A percentile compares a stretch with the other conserved stretches of the same genome.
phyloP scores from a whole-genome alignment of 768 basidiomycete genomes.

The Dioszegia aurantiaca region DNA sequence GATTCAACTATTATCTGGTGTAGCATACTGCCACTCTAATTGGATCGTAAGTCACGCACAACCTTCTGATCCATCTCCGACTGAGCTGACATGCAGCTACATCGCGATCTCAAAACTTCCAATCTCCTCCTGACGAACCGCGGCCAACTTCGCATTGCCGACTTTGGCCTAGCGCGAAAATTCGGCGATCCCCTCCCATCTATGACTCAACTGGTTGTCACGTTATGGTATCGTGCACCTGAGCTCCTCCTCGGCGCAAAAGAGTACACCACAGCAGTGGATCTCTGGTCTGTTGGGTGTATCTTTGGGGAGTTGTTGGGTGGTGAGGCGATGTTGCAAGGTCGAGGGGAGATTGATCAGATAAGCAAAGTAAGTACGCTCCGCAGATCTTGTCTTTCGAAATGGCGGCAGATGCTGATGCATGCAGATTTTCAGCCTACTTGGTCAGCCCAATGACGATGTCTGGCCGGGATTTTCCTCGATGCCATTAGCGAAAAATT shows the following conservation, averaged over 20 bases:
- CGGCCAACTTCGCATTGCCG: slow-evolving; percentile 96
- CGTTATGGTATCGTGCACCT: slow-evolving; percentile 82
- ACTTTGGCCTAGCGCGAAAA: slow-evolving; percentile 91
- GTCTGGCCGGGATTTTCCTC: slow-evolving; percentile 81
- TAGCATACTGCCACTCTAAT: slow-evolving; percentile 87
- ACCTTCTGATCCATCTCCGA: not conserved
- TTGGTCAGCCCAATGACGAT: slow-evolving; percentile 83
- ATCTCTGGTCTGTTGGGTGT: slow-evolving; percentile 99
- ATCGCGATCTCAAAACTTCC: slow-evolving; percentile 94
- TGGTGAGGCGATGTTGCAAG: slow-evolving; percentile 95
- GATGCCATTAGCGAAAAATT: slow-evolving; percentile 75
- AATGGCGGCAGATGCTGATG: not conserved
- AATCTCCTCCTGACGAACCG: slow-evolving; percentile 99
- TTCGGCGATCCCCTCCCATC: slow-evolving; percentile 97
- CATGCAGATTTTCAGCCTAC: slow-evolving; percentile 85
- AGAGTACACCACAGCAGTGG: slow-evolving; percentile 90
- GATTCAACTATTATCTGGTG: slow-evolving; percentile 86
- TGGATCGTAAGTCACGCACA: slow-evolving; percentile 66
- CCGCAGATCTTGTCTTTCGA: not conserved
- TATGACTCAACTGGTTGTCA: slow-evolving; percentile 96
- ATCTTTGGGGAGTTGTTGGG: slow-evolving; percentile 95
- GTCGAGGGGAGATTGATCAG: slow-evolving; percentile 90
- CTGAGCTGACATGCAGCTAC: slow-evolving; percentile 56
- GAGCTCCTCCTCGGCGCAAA: slow-evolving; percentile 91
- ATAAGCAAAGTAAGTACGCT: slow-evolving; percentile 64